Conservation (phyloP, 2,329 filamentous ascomycete genomes). For the Pseudogymnoascus sp. region DNA sequence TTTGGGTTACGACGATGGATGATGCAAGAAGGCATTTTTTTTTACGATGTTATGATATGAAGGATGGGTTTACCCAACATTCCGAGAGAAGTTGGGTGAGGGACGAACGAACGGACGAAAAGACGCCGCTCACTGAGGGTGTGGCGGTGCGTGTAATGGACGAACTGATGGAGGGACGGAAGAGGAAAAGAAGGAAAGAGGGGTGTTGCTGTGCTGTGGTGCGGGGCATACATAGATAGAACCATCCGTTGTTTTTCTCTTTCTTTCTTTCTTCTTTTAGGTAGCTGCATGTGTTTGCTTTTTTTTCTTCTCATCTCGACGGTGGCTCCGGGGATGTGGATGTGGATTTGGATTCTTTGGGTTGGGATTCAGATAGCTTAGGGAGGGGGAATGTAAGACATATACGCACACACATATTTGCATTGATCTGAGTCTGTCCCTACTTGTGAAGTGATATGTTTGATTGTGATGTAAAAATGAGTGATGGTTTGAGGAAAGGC, state of each 20-base stretch:
- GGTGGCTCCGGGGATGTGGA: constrained; percentile 2
- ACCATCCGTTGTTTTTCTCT: neutral
- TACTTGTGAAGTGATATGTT: neutral
- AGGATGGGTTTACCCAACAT: neutral
- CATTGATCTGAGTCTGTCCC: neutral
- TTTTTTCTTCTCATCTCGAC: neutral
- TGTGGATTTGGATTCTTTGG: neutral
- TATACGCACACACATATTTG: neutral
- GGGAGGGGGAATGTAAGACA: neutral
- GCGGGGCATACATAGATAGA: constrained; percentile 2
- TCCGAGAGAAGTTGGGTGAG: neutral
- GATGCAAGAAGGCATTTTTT: neutral
- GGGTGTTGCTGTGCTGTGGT: neutral
- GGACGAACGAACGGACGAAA: neutral
- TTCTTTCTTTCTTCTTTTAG: neutral
- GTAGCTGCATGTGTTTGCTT: neutral
- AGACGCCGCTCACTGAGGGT: neutral
- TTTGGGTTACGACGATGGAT: neutral
- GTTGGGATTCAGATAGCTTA: neutral
- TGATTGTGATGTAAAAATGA: neutral
- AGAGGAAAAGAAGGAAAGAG: neutral
- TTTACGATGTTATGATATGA: constrained; percentile 6
- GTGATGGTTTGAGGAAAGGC: too few relatives aligned
- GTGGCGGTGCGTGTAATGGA: constrained; percentile 1
- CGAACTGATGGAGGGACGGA: neutral